Evolutionary conservation across 2,329 filamentous ascomycete species (phyloP).

Genomic region (Septoria petroselini): DNA sequence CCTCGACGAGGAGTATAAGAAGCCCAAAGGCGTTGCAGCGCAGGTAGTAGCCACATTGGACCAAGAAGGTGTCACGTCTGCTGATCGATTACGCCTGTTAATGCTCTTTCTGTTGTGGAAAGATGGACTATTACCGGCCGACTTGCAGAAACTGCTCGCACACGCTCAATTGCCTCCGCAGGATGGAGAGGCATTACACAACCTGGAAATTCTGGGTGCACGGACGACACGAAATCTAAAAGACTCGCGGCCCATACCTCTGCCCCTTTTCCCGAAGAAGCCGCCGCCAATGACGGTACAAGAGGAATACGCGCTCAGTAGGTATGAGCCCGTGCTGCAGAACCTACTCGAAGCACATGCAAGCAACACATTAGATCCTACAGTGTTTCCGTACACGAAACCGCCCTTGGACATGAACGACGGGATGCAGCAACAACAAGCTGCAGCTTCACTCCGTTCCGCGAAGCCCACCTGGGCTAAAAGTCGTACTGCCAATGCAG

Average conservation of each 20-base stretch:
- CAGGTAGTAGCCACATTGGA: conserved; percentile 85
- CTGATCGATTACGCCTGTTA: conserved; percentile 80
- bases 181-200: conserved; percentile 70
- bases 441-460: conserved; percentile 70
- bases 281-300: conserved; percentile 52
- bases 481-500: conserved; percentile 57
- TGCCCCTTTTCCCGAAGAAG: conserved; percentile 71
- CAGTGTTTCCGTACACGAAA: conserved; percentile 50
- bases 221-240: conserved; percentile 70
- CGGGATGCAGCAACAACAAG: conserved; percentile 52
- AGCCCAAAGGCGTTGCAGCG: conserved; percentile 84
- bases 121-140: conserved; percentile 77
- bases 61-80: conserved; percentile 67
- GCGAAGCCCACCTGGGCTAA: conserved; percentile 96
- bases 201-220: conserved; percentile 78
- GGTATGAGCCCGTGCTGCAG: conserved; percentile 79
- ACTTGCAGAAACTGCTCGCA: conserved; percentile 77
- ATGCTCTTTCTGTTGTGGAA: conserved; percentile 82
- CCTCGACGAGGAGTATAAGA: conserved; percentile 85
- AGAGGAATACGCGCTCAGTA: conserved; percentile 81
- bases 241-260: conserved; percentile 64
- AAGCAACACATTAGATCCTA: conserved; percentile 43
- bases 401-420: conserved; percentile 60
- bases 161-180: conserved; percentile 75
- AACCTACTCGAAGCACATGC: conserved; percentile 72